Evolutionary conservation across 2,329 filamentous ascomycete genomes (phyloP).

Genomic region (Paraphaeosphaeria sporulosa): DNA sequence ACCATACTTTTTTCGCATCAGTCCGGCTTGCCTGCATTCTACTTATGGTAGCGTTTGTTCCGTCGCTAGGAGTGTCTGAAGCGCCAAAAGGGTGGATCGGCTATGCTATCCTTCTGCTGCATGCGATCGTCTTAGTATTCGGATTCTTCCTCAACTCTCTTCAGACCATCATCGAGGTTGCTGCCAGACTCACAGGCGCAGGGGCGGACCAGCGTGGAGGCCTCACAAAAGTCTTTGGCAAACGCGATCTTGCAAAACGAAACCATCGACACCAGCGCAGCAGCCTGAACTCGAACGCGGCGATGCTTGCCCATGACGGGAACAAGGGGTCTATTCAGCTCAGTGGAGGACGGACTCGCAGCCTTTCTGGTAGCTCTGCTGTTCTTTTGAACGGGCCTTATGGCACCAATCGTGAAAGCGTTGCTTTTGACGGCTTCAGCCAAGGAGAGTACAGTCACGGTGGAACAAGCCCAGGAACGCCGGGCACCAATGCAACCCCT

Average conservation of each 20-base stretch:
- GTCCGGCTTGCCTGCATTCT: constrained; percentile 74
- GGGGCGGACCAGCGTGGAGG: constrained; percentile 82
- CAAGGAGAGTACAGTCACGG: constrained; percentile 62
- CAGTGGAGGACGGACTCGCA: constrained; percentile 62
- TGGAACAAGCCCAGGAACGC: constrained; percentile 73
- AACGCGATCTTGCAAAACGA: constrained; percentile 84
- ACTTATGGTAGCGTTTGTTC: constrained; percentile 73
- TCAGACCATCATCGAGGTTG: constrained; percentile 88
- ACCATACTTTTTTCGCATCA: constrained; percentile 83
- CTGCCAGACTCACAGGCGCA: constrained; percentile 81
- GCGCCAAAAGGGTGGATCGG: constrained; percentile 92
- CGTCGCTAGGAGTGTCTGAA: constrained; percentile 79
- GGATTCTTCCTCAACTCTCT: constrained; percentile 93
- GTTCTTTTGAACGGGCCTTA: constrained; percentile 64
- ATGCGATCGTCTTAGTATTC: constrained; percentile 84
- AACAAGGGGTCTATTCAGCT: constrained; percentile 67
- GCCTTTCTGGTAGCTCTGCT: constrained; percentile 68
- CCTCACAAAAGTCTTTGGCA: constrained; percentile 84
- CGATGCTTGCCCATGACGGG: constrained; percentile 76
- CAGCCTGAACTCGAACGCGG: constrained; percentile 82
- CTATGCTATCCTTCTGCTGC: constrained; percentile 86
- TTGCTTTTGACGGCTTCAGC: constrained; percentile 62
- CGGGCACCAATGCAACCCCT: constrained; percentile 72
- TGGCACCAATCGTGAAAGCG: constrained; percentile 55
- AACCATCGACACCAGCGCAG: constrained; percentile 72